Base-by-base conservation (phyloP, 345 rosid species). In the Boechera stricta region DNA sequence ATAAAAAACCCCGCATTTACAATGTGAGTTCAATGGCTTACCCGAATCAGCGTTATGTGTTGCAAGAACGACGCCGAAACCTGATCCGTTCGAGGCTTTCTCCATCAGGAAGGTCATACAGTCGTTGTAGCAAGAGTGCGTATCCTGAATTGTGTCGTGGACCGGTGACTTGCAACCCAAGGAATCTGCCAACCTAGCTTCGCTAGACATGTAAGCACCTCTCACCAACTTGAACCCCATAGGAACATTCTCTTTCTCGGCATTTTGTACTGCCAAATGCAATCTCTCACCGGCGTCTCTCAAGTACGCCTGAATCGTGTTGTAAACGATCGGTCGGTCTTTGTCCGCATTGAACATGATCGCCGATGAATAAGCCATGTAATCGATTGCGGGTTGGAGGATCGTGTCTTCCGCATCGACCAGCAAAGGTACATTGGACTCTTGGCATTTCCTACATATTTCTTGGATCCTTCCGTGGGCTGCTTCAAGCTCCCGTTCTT, bases 1-100 rank as follows among this genome's bases (percentile, higher is more conserved):
- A 36, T 35, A 12, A 21, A 21, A 21, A 11, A 51, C 1, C 10
- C 0, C 1, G 42, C 0, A 5, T 16, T 28, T 61, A 54, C 10
- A 11, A 26, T 77, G 45, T 10, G 48, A 45, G 24, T 11, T 18
- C 15, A 44, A 26, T 44, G 42, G 42, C 73, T 41, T 74, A 89
- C 93, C 96, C 12, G 98, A 94, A 59, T 90, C 94, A 5, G 89
- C 80, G 57, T 94, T 94, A 28, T 94, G 99, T n/a, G 97, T 92
- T 8, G 99, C 99, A 5, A 94, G 87, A 70, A 94, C 82, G n/a
- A 87, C 87, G 0, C 84, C 94, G 4, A 75, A 64, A 4, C 87
- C 90, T 0, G 85, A 79, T n/a, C 92, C 85, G 5, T 76, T 70
- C 0, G 88, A 83, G 10, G 90, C 80, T 72, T 75, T 86, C 10